phyloP scores from a whole-genome alignment of 768 basidiomycete genomes.

The Daedaleopsis nitida region DNA sequence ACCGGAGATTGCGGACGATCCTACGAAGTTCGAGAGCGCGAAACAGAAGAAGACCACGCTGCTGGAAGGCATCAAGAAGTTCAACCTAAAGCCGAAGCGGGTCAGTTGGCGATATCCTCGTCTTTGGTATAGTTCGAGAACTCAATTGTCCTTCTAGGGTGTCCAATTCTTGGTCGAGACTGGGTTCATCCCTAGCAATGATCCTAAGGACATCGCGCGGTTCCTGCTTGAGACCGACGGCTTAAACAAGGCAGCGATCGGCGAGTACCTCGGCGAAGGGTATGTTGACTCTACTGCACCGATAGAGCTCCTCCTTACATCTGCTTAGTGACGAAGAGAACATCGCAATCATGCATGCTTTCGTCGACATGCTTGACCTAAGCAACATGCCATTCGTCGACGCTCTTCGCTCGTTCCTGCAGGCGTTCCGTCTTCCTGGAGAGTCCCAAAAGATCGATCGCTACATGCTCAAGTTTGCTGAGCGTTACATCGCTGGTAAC shows the following conservation, averaged over 20 bases:
- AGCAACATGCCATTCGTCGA: conserved; percentile 80
- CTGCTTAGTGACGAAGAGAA: conserved; percentile 78
- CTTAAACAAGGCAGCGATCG: conserved; percentile 92
- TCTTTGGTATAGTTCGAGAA: neutral
- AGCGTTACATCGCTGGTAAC: conserved; percentile 92
- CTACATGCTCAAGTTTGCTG: conserved; percentile 98
- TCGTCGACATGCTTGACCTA: conserved; percentile 92
- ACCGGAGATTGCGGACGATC: conserved; percentile 87
- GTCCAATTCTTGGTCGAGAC: conserved; percentile 85
- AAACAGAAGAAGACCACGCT: conserved; percentile 96
- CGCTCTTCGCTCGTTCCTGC: conserved; percentile 86
- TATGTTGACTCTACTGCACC: conserved; percentile 40
- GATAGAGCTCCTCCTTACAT: conserved; percentile 1
- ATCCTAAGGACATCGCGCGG: conserved; percentile 76
- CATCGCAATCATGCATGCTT: conserved; percentile 95
- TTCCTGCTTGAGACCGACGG: conserved; percentile 92
- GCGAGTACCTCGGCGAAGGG: conserved; percentile 98
- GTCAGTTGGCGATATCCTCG: conserved; percentile 44
- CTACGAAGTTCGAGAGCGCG: conserved; percentile 88
- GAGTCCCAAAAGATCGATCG: conserved; percentile 99
- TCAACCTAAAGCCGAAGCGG: conserved; percentile 98
- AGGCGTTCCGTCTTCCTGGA: conserved; percentile 95
- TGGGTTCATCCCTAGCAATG: conserved; percentile 77
- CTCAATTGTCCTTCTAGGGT: conserved; percentile 55
- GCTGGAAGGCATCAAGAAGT: conserved; percentile 94